These are phyloP conservation scores for Arthroderma sp. DNA, from an alignment of 2,329 filamentous ascomycete genomes.

Conservation along the genomic window DNA sequence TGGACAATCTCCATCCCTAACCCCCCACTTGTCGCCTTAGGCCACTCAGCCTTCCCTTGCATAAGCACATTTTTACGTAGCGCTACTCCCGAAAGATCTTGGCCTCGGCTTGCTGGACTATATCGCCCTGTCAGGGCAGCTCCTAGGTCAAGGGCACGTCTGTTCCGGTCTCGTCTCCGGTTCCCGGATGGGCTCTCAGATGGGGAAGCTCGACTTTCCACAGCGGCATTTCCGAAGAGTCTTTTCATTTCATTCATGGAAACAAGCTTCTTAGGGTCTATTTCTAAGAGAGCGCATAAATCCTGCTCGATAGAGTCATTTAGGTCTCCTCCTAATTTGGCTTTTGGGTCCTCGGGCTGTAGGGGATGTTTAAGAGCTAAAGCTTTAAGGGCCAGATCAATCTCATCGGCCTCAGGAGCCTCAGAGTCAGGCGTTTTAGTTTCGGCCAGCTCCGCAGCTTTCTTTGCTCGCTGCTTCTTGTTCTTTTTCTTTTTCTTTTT, in stretches of 20 bases:
- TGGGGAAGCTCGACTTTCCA: constrained; percentile 46
- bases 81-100: constrained; percentile 58
- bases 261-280: constrained; percentile 65
- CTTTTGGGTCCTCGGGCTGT: neutral
- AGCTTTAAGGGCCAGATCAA: constrained; percentile 51
- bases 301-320: constrained; percentile 18
- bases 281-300: constrained; percentile 44
- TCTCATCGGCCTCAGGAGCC: constrained; percentile 45
- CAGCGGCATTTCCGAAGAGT: constrained; percentile 54
- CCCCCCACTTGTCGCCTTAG: constrained; percentile 63
- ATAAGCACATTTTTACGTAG: constrained; percentile 71
- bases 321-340: neutral
- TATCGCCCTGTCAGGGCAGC: constrained; percentile 45
- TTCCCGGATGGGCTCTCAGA: constrained; percentile 34
- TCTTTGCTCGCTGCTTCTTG: constrained; percentile 41
- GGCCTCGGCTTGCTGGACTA: constrained; percentile 44
- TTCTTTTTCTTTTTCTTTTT: constrained; percentile 52
- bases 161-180: constrained; percentile 45
- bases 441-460: constrained; percentile 19
- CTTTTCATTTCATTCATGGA: constrained; percentile 82
- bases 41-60: constrained; percentile 80
- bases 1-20: constrained; percentile 65
- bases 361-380: constrained; percentile 38
- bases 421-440: constrained; percentile 13
- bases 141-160: constrained; percentile 39